Conservation (phyloP, 345 rosid genomes). For the Eucalyptus coolabah region DNA sequence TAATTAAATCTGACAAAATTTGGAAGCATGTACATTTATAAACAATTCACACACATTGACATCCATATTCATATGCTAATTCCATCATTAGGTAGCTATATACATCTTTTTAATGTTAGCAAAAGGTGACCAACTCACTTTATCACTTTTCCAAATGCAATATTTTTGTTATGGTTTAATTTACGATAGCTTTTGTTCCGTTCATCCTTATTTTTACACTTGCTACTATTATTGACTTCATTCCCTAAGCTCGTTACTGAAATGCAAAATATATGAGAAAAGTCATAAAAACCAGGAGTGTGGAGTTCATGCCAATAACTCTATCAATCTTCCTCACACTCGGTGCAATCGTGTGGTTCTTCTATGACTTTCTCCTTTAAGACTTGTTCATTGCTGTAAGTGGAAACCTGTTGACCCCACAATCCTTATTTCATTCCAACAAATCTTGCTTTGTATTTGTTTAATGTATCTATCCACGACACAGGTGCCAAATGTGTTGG, state of each 20-base stretch:
- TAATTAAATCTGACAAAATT: background rate
- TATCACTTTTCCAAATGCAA: background rate
- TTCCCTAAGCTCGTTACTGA: background rate
- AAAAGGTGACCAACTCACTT: background rate
- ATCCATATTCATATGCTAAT: background rate
- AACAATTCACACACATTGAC: background rate
- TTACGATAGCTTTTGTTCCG: background rate
- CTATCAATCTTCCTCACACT: slow-evolving; percentile 70
- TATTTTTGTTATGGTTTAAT: background rate
- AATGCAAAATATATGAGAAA: slow-evolving; percentile 7
- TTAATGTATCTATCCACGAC: background rate
- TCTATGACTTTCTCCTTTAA: slow-evolving; percentile 50
- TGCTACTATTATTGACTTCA: background rate
- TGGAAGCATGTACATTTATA: background rate
- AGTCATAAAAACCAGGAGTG: slow-evolving; percentile 72
- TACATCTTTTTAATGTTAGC: background rate
- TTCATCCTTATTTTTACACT: background rate
- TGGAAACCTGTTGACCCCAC: background rate
- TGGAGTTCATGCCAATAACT: slow-evolving; percentile 68
- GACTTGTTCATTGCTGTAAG: slow-evolving; percentile 71
- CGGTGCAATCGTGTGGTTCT: slow-evolving; percentile 83
- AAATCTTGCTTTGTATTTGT: background rate
- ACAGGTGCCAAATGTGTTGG: slow-evolving; percentile 75
- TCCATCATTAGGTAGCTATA: background rate
- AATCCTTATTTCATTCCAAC: background rate